Evolutionary conservation across 345 rosid species (phyloP), one percentile per base, ranked within the genome.

Genomic region (Pelargonium nanum): DNA sequence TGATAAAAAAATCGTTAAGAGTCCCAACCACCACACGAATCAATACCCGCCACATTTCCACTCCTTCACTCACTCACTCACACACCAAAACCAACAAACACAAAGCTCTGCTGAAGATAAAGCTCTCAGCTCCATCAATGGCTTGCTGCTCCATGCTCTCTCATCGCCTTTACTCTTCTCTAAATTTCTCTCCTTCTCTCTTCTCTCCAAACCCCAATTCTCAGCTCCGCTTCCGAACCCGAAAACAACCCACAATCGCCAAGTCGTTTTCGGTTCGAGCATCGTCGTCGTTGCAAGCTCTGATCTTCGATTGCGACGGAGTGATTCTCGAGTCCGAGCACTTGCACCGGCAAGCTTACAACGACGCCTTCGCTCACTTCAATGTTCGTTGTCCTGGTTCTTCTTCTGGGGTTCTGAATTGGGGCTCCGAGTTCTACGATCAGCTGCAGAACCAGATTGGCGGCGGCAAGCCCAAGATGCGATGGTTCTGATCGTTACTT

Each of bases 391-490:
- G 89, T 68, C 68, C 83, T 68, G 34, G 81, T 60, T 72, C 94
- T 63, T 70, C 84, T 1, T 54, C 70, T 4, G 74, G 63, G 44
- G 65, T 91, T 24, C 88, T 92, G 62, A 52, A 77, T 56, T 93
- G 99, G 99, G 77, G 65, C 24, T 52, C 71, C 0, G 89, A 84
- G 1, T 93, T 89, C 72, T 93, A 93, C 64, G 97, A 93, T 52
- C 80, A 58, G 70, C 84, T 93, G 64, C 99, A 93, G 79, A 93
- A 93, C 51, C 75, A 13, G 16, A 78, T 92, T 25, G 96, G 99
- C 3, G 96, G 99, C 32, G 99, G 97, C 28, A 92, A 89, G 70
- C 99, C 99, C 7, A 92, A 92, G 74, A 92, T 92, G 99, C 71
- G 97, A 78, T 89, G 99, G 94, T 83, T 54, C 21, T 40, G 30